Evolutionary conservation across 164 flowering plant genomes (phyloP).

Genomic region (Chloranthus sessilifolius): DNA sequence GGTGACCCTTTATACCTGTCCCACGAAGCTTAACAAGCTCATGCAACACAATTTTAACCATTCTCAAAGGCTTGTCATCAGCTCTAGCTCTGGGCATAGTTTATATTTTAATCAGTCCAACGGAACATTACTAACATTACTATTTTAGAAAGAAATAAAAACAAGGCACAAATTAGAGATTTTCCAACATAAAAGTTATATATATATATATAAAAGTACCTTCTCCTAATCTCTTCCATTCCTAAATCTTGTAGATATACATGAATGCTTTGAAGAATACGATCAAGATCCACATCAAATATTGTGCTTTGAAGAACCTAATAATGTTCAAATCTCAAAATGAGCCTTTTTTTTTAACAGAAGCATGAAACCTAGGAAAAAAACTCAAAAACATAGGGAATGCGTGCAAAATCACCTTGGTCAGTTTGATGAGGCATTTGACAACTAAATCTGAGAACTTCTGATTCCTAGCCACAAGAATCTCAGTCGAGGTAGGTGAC

Average conservation of each 20-base stretch:
- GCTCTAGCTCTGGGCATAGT: slow-evolving; percentile 76
- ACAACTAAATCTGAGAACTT: slow-evolving; percentile 96
- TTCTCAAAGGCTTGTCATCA: slow-evolving; percentile 97
- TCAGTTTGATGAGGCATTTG: slow-evolving; percentile 89
- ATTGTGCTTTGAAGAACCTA: slow-evolving; percentile 98
- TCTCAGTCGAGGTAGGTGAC: slow-evolving; percentile 64
- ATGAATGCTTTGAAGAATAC: slow-evolving; percentile 92
- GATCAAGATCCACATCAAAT: slow-evolving; percentile 94
- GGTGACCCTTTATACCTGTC: slow-evolving; percentile 94
- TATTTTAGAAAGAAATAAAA: not conserved
- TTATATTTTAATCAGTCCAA: not conserved
- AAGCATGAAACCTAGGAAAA: too few species aligned
- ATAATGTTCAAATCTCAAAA: not conserved
- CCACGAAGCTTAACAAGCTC: slow-evolving; percentile 99
- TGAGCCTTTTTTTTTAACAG: too few species aligned
- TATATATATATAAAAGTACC: slow-evolving; percentile 43
- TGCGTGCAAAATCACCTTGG: slow-evolving; percentile 90
- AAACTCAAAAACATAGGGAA: not conserved
- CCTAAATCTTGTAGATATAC: slow-evolving; percentile 92
- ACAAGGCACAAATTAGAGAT: not conserved
- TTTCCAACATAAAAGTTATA: too few species aligned
- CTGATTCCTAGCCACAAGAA: slow-evolving; percentile 66
- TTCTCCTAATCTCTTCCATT: slow-evolving; percentile 96
- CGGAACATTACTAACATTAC: not conserved
- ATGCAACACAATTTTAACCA: slow-evolving; percentile 98